These are phyloP conservation scores for Melanopsichium pennsylvanicum DNA, from an alignment of 1,284 basidiomycete species.

Conservation along the genomic window DNA sequence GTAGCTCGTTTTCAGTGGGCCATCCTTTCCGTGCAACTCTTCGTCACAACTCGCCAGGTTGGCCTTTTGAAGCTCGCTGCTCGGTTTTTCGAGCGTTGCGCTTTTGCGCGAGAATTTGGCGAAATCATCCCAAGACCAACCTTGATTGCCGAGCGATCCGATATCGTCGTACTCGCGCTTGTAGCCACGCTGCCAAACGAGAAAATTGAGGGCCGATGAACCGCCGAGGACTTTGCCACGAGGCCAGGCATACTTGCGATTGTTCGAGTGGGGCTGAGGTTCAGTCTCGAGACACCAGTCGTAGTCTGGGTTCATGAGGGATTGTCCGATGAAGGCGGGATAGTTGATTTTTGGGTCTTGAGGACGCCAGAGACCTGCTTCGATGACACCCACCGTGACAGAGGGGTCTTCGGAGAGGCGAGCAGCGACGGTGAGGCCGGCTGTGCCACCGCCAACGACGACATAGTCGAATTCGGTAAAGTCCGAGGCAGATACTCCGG, in stretches of 20 bases:
- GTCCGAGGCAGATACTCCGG: conserved; percentile 37
- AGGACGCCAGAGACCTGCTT: conserved; percentile 51
- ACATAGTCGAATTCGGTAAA: conserved; percentile 56
- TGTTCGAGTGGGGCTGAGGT: conserved; percentile 42
- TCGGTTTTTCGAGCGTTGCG: conserved; percentile 31
- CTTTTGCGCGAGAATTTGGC: conserved; percentile 33
- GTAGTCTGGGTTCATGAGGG: conserved; percentile 52
- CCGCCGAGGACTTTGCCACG: conserved; percentile 46
- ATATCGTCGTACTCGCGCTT: conserved; percentile 53
- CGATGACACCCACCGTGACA: conserved; percentile 52
- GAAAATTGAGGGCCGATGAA: conserved; percentile 68
- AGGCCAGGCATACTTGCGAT: conserved; percentile 48
- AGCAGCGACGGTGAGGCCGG: conserved; percentile 50
- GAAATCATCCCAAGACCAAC: conserved; percentile 54
- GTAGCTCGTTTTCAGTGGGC: conserved; percentile 46
- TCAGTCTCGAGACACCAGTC: conserved; percentile 47
- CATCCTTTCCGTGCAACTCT: conserved; percentile 37
- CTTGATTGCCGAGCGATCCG: conserved; percentile 43
- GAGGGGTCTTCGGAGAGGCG: conserved; percentile 46
- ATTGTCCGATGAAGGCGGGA: conserved; percentile 46
- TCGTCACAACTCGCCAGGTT: conserved; percentile 46
- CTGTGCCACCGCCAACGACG: conserved; percentile 51
- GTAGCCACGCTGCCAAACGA: conserved; percentile 55
- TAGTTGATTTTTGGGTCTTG: conserved; percentile 51
- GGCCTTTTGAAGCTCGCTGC: conserved; percentile 38